A percentile compares a stretch with the other conserved stretches of the same genome.
These are phyloP conservation scores for Carallia pectinifolia DNA, from an alignment of 345 rosid genomes.

Conservation along the genomic window DNA sequence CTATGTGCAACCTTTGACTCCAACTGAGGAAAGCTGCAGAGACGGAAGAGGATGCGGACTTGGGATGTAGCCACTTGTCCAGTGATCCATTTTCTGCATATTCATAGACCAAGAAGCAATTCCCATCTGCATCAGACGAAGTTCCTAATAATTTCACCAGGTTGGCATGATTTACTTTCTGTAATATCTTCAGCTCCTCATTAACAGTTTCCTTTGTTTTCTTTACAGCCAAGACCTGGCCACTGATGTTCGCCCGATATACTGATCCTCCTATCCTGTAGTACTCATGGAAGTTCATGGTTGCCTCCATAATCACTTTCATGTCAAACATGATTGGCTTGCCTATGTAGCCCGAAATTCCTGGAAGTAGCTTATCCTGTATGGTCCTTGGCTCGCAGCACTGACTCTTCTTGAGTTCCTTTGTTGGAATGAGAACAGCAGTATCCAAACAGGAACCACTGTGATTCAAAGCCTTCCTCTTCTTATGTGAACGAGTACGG, in stretches of 20 bases:
- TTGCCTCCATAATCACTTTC: conserved; percentile 43
- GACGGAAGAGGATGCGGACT: conserved; percentile 30
- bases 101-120: conserved; percentile 58
- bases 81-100: conserved; percentile 58
- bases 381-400: conserved; percentile 30
- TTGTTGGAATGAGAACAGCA: conserved; percentile 39
- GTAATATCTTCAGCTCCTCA: conserved; percentile 54
- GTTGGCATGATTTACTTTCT: conserved; percentile 58
- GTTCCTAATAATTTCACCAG: conserved; percentile 56
- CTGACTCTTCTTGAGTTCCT: conserved; percentile 16
- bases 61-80: conserved; percentile 44
- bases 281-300: conserved; percentile 41
- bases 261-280: conserved; percentile 51
- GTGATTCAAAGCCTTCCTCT: conserved; percentile 27
- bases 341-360: conserved; percentile 51
- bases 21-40: conserved; percentile 37
- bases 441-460: conserved; percentile 38
- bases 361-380: conserved; percentile 49
- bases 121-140: conserved; percentile 37
- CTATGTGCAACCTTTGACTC: conserved; percentile 50
- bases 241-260: conserved; percentile 46
- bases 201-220: conserved; percentile 38
- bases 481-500: background rate
- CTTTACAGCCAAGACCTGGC: conserved; percentile 46
- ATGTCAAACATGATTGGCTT: conserved; percentile 46